phyloP scores from a whole-genome alignment of 768 basidiomycete genomes.

The Hygrophorus pudorinus region DNA sequence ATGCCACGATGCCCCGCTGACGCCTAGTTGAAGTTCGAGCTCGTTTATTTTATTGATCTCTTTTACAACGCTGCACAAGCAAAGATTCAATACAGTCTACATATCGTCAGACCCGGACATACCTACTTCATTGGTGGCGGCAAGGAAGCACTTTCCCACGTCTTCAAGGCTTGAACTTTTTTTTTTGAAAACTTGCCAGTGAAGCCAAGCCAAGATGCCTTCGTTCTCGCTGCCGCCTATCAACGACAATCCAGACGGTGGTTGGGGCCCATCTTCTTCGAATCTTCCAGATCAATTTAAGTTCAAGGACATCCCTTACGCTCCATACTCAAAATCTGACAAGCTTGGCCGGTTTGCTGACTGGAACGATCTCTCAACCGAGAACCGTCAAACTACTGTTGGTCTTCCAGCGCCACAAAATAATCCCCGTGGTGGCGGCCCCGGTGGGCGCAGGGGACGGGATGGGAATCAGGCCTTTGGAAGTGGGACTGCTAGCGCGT shows the following conservation, averaged over 20 bases:
- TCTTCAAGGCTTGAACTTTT: constrained; percentile 5
- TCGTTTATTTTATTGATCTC: constrained; percentile 95
- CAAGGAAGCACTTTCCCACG: constrained; percentile 11
- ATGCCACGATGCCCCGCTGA: constrained; percentile 77
- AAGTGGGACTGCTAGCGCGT: constrained; percentile 82
- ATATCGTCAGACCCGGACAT: not conserved
- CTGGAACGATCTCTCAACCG: constrained; percentile 79
- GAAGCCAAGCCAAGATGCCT: constrained; percentile 35
- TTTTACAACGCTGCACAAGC: constrained; percentile 60
- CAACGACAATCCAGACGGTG: constrained; percentile 86
- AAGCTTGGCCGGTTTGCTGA: constrained; percentile 97
- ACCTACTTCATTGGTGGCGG: constrained; percentile 72
- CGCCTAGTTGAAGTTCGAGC: constrained; percentile 72
- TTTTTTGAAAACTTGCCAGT: constrained; percentile 20
- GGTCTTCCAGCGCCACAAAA: constrained; percentile 38
- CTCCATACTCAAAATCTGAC: constrained; percentile 97
- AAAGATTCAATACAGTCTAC: not conserved
- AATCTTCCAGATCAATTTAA: constrained; percentile 88
- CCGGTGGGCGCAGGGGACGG: constrained; percentile 47
- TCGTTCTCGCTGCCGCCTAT: constrained; percentile 84
- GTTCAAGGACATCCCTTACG: constrained; percentile 98
- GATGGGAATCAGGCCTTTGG: constrained; percentile 83
- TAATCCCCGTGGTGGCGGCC: constrained; percentile 33
- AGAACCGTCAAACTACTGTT: constrained; percentile 46
- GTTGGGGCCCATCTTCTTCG: constrained; percentile 80